phyloP scores from a whole-genome alignment of 441 rosid genomes.

The Eruca vesicaria region DNA sequence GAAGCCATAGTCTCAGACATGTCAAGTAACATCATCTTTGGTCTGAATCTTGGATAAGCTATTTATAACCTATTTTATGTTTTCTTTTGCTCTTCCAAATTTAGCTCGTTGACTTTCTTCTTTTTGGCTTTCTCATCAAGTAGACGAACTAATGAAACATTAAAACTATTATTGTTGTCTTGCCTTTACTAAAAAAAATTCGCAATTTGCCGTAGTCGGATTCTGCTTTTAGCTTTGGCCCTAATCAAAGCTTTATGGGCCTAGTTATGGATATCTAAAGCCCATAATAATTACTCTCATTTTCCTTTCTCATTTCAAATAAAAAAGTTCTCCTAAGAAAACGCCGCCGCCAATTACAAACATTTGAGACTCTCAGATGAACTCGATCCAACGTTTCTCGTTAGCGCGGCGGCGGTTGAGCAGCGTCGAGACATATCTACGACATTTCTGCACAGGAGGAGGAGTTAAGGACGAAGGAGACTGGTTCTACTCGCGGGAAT shows the following conservation, averaged over 20 bases:
- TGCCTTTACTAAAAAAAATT: no score
- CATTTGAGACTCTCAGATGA: not conserved
- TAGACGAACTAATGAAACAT: no score
- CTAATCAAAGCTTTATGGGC: no score
- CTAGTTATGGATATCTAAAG: no score
- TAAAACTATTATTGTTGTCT: no score
- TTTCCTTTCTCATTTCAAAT: no score
- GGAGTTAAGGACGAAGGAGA: conserved; percentile 74
- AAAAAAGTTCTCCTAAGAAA: no score
- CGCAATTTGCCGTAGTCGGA: no score
- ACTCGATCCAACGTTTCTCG: conserved; percentile 11
- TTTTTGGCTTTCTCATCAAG: no score
- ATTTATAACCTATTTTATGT: not conserved
- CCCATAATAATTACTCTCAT: no score
- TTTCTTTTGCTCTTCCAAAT: not conserved
- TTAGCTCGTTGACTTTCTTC: not conserved
- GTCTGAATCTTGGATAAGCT: not conserved
- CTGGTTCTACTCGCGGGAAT: conserved; percentile 79
- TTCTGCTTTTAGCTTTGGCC: no score
- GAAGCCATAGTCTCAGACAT: not conserved
- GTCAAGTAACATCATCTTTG: not conserved
- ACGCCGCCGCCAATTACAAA: conserved; percentile 6
- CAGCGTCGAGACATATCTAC: conserved; percentile 31
- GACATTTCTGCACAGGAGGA: conserved; percentile 41
- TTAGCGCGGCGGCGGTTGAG: not conserved